Evolutionary conservation across 2,329 filamentous ascomycete species (phyloP), one percentile per base, ranked within the genome.

Genomic region (Metarhizium anisopliae): DNA sequence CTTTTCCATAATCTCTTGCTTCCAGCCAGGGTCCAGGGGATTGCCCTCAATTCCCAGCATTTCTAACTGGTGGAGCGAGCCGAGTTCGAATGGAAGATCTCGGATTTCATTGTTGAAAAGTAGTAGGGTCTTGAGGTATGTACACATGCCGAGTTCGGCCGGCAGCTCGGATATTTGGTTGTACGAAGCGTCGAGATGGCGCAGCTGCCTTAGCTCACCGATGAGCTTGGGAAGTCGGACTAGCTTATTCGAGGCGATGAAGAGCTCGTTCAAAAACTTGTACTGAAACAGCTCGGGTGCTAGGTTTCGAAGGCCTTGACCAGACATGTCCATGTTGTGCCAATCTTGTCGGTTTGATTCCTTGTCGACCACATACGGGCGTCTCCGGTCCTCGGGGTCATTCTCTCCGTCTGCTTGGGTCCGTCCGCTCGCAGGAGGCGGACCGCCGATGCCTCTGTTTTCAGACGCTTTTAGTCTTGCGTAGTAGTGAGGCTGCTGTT

Each of bases 71-170:
- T 92, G 93, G 18, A 99, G 77, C 35, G 90, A 94, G 7, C 94
- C 94, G 58, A 99, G 76, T 70, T 97, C 92, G 64, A 80, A 87
- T 1, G 94, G 94, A 30, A 99, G 77, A 25, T 83, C 85, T 59
- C 83, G 83, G 55, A 99, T 86, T 59, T 89, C 81, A 70, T 99
- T 99, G 74, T 96, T 91, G 69, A 96, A 96, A 2, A 96, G 77
- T 32, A 92, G 77, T 5, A 99, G 78, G 61, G 89, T 85, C 72
- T 90, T 91, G 55, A 99, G 77, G 63, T 92, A 94, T 32, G 92
- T 94, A 64, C 96, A 90, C 93, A 97, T 99, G 67, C 94, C 94
- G 58, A 99, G 84, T 74, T 99, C 93, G 25, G 89, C 82, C 1
- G 94, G 94, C 4, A 99, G 77, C 60, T 88, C 84, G 8, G 80